phyloP scores from a whole-genome alignment of 352 stramenopile genomes.

The Globisporangium ultimum region DNA sequence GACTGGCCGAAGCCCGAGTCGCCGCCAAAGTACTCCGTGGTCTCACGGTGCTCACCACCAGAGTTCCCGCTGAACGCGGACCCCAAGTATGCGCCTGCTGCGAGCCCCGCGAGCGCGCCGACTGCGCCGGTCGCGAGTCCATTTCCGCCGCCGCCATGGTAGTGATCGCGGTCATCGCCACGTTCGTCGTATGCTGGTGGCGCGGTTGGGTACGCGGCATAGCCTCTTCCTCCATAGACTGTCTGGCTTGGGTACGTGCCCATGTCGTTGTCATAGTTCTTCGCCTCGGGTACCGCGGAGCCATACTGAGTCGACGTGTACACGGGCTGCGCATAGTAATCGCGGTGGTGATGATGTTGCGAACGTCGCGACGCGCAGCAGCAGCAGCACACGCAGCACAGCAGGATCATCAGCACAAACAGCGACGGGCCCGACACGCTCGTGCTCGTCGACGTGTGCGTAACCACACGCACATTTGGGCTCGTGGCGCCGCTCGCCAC shows the following conservation, averaged over 20 bases:
- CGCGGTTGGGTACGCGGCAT: constrained; percentile 45
- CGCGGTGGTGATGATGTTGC: constrained; percentile 24
- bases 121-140: constrained; percentile 34
- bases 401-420: constrained; percentile 38
- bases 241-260: constrained; percentile 14
- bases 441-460: constrained; percentile 29
- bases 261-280: not conserved
- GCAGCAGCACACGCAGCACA: constrained; percentile 59
- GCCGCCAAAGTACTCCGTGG: constrained; percentile 35
- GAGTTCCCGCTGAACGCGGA: constrained; percentile 33
- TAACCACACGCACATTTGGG: constrained; percentile 17
- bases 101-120: constrained; percentile 46
- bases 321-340: constrained; percentile 35
- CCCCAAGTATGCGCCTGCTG: constrained; percentile 41
- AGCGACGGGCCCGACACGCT: constrained; percentile 25
- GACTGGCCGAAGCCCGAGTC: constrained; percentile 29
- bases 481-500: constrained; percentile 13
- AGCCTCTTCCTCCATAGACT: constrained; percentile 20
- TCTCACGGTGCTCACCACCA: constrained; percentile 14
- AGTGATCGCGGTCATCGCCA: constrained; percentile 13
- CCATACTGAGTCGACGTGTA: constrained; percentile 38
- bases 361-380: constrained; percentile 21
- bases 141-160: constrained; percentile 14
- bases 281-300: constrained; percentile 10
- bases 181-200: constrained; percentile 26